These are phyloP conservation scores for Hypoxylon lenormandii DNA, from an alignment of 495 filamentous ascomycete species.

Conservation along the genomic window DNA sequence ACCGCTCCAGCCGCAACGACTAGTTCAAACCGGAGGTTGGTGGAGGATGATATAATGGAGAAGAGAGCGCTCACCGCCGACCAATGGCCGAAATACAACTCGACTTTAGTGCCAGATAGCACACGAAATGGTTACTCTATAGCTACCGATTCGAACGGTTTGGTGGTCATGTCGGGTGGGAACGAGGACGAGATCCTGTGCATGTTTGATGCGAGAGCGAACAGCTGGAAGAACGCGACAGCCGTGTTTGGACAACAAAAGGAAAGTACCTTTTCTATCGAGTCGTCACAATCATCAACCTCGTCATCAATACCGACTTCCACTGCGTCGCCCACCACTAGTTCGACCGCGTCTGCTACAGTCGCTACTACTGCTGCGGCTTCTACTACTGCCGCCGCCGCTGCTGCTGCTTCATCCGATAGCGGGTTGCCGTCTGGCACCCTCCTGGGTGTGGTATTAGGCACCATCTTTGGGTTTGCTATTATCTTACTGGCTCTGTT, in stretches of 20 bases:
- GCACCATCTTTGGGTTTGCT: slow-evolving; percentile 77
- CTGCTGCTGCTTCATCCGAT: slow-evolving; percentile 22
- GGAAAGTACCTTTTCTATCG: slow-evolving; percentile 41
- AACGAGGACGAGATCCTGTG: slow-evolving; percentile 71
- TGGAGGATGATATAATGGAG: slow-evolving; percentile 19
- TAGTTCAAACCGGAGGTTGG: slow-evolving; percentile 1
- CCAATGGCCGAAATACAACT: slow-evolving; percentile 85
- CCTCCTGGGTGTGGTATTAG: slow-evolving; percentile 83
- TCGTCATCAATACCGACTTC: slow-evolving; percentile 57
- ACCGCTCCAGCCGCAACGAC: slow-evolving; percentile 51
- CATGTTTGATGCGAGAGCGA: slow-evolving; percentile 83
- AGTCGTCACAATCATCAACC: slow-evolving; percentile 57
- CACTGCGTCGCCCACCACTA: slow-evolving; percentile 46
- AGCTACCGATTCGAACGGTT: slow-evolving; percentile 63
- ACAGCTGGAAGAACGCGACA: slow-evolving; percentile 83
- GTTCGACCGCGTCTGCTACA: slow-evolving; percentile 45
- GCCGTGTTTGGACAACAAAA: slow-evolving; percentile 67
- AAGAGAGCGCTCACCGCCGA: slow-evolving; percentile 60
- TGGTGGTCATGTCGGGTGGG: slow-evolving; percentile 84
- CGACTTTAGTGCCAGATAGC: slow-evolving; percentile 72
- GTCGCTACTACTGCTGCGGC: slow-evolving; percentile 52
- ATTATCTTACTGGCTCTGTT: slow-evolving; percentile 76
- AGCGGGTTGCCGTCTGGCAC: slow-evolving; percentile 62
- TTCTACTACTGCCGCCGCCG: neutral
- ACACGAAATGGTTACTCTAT: slow-evolving; percentile 63